A percentile compares a stretch with the other conserved stretches of the same genome.
These are phyloP conservation scores for Nakazawaea molendinolei DNA, from an alignment of 805 yeast genomes.

Conservation along the genomic window DNA sequence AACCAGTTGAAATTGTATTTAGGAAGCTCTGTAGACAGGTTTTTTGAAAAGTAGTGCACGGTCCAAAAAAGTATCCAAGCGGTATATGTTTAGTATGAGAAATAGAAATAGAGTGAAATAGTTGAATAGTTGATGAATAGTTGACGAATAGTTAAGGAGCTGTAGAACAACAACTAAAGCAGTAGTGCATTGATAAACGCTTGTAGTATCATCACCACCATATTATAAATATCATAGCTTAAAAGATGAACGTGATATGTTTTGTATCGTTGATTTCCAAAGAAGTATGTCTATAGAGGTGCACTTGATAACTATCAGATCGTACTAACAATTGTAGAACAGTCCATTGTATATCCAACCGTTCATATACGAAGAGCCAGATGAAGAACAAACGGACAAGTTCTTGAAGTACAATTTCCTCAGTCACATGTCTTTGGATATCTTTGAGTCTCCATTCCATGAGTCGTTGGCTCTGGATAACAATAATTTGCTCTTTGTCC, in stretches of 20 bases:
- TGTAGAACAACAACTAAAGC: too few species aligned
- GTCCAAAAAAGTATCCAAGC: neutral
- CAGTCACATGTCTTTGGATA: conserved; percentile 71
- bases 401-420: conserved; percentile 59
- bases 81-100: neutral
- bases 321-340: conserved; percentile 23
- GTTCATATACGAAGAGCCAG: conserved; percentile 21
- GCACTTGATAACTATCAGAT: neutral
- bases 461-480: conserved; percentile 26
- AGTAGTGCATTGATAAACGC: too few species aligned
- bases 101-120: neutral
- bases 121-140: too few species aligned
- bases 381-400: conserved; percentile 15
- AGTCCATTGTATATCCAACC: conserved; percentile 56
- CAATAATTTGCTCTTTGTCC: conserved; percentile 49
- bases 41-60: conserved; percentile 26
- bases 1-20: conserved; percentile 60
- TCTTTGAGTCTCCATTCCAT: conserved; percentile 46
- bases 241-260: conserved; percentile 24
- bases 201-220: neutral
- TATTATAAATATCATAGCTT: conserved; percentile 12
- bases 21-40: conserved; percentile 58
- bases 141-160: too few species aligned
- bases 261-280: conserved; percentile 55
- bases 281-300: conserved; percentile 23